Percentiles rank a stretch among this genome's conserved stretches.
phyloP scores from a whole-genome alignment of 495 filamentous ascomycete genomes.

The Copromyces sp. region DNA sequence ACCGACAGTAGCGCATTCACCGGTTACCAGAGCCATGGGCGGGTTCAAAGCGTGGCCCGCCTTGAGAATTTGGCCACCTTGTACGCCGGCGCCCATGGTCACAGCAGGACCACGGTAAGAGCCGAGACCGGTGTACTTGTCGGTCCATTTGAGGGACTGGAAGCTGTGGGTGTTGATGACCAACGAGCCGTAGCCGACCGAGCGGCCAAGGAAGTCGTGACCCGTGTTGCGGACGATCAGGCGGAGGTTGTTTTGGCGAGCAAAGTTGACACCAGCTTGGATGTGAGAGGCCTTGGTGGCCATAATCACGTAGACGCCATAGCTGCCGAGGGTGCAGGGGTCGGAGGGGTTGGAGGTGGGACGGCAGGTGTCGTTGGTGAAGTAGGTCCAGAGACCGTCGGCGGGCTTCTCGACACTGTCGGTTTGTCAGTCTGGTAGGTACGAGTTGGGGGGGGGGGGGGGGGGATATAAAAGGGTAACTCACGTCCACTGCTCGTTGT shows the following conservation, averaged over 20 bases:
- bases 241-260: slow-evolving; percentile 43
- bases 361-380: slow-evolving; percentile 30
- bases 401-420: slow-evolving; percentile 17
- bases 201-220: slow-evolving; percentile 45
- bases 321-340: slow-evolving; percentile 47
- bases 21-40: slow-evolving; percentile 37
- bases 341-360: slow-evolving; percentile 36
- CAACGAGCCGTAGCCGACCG: slow-evolving; percentile 44
- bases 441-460: not conserved
- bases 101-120: slow-evolving; percentile 26
- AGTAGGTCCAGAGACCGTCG: slow-evolving; percentile 26
- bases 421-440: not conserved
- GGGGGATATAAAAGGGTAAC: not conserved
- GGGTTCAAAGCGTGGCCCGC: slow-evolving; percentile 31
- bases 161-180: slow-evolving; percentile 54
- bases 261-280: slow-evolving; percentile 41
- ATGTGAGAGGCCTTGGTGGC: slow-evolving; percentile 32
- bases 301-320: slow-evolving; percentile 39
- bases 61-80: slow-evolving; percentile 36
- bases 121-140: slow-evolving; percentile 29
- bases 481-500: slow-evolving; percentile 21
- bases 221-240: slow-evolving; percentile 54
- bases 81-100: slow-evolving; percentile 48
- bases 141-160: slow-evolving; percentile 33
- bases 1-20: slow-evolving; percentile 40